These are phyloP conservation scores for Fraxinus cuspidata DNA, from an alignment of 257 asterid genomes.

Conservation along the genomic window DNA sequence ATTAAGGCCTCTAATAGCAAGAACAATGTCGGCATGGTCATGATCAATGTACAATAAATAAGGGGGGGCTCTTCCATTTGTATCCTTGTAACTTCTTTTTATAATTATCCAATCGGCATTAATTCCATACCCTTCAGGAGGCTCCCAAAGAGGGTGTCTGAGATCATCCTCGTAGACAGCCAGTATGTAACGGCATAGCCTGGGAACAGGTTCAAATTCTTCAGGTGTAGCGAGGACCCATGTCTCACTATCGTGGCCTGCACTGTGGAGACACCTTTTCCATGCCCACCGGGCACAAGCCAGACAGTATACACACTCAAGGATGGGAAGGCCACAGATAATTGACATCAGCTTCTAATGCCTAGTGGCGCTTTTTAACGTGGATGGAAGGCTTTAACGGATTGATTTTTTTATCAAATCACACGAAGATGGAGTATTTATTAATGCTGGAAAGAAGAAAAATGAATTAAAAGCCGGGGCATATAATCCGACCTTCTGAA, in stretches of 20 bases:
- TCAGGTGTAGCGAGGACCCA: constrained; percentile 68
- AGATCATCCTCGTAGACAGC: constrained; percentile 75
- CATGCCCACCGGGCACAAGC: constrained; percentile 85
- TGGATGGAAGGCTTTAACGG: background rate
- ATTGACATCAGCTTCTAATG: constrained; percentile 58
- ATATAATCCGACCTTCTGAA: background rate
- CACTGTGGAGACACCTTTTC: constrained; percentile 79
- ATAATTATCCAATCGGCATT: constrained; percentile 51
- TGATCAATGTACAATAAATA: constrained; percentile 79
- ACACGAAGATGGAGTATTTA: background rate
- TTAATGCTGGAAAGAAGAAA: background rate
- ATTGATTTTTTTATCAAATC: constrained; percentile 6
- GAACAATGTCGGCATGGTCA: constrained; percentile 67
- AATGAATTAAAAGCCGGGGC: background rate
- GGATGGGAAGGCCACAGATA: constrained; percentile 74
- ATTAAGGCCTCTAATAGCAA: constrained; percentile 88
- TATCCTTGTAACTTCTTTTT: constrained; percentile 58
- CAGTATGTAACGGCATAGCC: constrained; percentile 78
- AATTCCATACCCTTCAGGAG: constrained; percentile 74
- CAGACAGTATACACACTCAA: constrained; percentile 78
- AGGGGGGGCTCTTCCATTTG: constrained; percentile 66
- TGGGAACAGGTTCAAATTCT: constrained; percentile 81
- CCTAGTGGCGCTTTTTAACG: constrained; percentile 9
- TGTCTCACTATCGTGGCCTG: constrained; percentile 72
- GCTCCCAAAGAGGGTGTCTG: constrained; percentile 62